phyloP scores from a whole-genome alignment of 805 yeast genomes.

The Zygoascus biomembranicola region DNA sequence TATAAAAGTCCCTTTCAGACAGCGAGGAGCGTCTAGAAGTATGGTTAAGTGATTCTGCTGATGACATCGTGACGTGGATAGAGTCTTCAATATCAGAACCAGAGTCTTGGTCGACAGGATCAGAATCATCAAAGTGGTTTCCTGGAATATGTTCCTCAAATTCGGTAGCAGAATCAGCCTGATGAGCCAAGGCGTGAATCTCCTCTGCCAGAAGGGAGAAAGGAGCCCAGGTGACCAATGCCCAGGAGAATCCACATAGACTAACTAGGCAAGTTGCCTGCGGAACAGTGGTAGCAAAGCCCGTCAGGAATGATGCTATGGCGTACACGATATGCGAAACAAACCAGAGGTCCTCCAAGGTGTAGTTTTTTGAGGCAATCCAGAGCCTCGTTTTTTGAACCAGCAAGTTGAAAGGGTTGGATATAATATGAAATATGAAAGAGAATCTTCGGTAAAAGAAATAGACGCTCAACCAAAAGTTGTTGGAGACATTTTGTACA shows the following conservation, averaged over 20 bases:
- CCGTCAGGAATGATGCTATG: conserved; percentile 40
- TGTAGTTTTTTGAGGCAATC: background rate
- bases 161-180: background rate
- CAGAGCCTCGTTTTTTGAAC: background rate
- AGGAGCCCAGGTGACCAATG: conserved; percentile 61
- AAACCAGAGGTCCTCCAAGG: conserved; percentile 36
- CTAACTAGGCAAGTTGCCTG: conserved; percentile 45
- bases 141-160: background rate
- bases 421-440: background rate
- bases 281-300: conserved; percentile 34
- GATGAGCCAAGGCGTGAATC: conserved; percentile 19
- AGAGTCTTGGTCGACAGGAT: background rate
- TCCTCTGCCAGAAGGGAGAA: conserved; percentile 51
- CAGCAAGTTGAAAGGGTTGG: background rate
- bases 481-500: background rate
- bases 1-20: conserved; percentile 10
- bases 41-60: background rate
- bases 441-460: conserved; percentile 1
- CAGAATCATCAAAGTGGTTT: background rate
- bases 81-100: background rate
- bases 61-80: background rate
- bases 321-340: conserved; percentile 45
- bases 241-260: conserved; percentile 57
- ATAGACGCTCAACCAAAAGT: background rate
- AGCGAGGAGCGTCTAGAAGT: conserved; percentile 3